phyloP scores from a whole-genome alignment of 495 filamentous ascomycete genomes.

The Penicillium samsonianum region DNA sequence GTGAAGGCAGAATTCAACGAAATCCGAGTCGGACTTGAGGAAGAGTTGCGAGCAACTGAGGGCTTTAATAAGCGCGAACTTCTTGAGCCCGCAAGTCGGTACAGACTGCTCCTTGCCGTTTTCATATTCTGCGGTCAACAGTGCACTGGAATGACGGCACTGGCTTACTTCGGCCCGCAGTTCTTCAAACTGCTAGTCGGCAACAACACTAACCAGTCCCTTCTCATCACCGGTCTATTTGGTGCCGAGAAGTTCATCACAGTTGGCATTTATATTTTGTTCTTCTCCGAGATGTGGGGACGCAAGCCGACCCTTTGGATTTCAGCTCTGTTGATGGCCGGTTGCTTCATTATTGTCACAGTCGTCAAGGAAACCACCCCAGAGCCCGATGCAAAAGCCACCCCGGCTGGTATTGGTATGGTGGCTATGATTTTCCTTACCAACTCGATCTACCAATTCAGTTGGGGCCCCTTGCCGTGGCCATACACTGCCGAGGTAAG shows the following conservation, averaged over 20 bases:
- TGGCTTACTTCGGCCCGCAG: slow-evolving; percentile 51
- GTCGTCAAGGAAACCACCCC: slow-evolving; percentile 44
- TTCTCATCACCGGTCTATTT: slow-evolving; percentile 52
- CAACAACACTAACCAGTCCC: slow-evolving; percentile 38
- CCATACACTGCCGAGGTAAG: slow-evolving; percentile 45
- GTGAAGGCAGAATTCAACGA: slow-evolving; percentile 49
- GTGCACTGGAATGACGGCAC: slow-evolving; percentile 45
- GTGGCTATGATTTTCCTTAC: slow-evolving; percentile 53
- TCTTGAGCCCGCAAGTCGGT: slow-evolving; percentile 46
- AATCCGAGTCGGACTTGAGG: slow-evolving; percentile 43
- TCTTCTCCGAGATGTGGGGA: slow-evolving; percentile 58
- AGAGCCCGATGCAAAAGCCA: slow-evolving; percentile 28
- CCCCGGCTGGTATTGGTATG: slow-evolving; percentile 45
- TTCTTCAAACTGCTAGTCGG: slow-evolving; percentile 51
- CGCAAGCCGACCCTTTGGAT: slow-evolving; percentile 54
- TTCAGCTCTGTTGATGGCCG: slow-evolving; percentile 49
- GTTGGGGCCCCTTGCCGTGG: slow-evolving; percentile 56
- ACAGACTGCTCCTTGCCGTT: slow-evolving; percentile 39
- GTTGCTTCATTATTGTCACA: slow-evolving; percentile 52
- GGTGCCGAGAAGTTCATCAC: slow-evolving; percentile 51
- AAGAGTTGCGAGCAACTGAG: slow-evolving; percentile 46
- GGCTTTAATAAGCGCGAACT: slow-evolving; percentile 48
- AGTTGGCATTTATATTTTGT: slow-evolving; percentile 46
- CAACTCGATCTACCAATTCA: slow-evolving; percentile 47
- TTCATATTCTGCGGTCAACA: slow-evolving; percentile 44